Evolutionary conservation across 768 basidiomycete species (phyloP).

Genomic region (Suillus ampliporus): DNA sequence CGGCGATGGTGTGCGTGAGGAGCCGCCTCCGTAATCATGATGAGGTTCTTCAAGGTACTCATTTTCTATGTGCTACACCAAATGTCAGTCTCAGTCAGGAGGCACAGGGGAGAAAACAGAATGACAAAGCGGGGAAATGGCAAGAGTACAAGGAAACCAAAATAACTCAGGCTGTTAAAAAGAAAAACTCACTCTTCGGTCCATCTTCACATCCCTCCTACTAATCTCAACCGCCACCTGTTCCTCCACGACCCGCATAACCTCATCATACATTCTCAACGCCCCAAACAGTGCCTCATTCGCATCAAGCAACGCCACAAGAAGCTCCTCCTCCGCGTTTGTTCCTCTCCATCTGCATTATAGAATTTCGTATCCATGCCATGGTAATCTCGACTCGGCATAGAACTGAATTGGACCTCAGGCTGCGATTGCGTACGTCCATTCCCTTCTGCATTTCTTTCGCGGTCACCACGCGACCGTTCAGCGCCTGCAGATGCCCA

Average conservation of each 20-base stretch:
- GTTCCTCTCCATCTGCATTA: constrained; percentile 41
- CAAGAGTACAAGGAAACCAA: constrained; percentile 25
- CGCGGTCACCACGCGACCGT: constrained; percentile 54
- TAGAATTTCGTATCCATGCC: constrained; percentile 26
- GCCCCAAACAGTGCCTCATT: constrained; percentile 74
- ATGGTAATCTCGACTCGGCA: constrained; percentile 15
- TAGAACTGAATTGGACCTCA: background rate
- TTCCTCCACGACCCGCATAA: constrained; percentile 67
- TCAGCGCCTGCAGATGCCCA: constrained; percentile 90
- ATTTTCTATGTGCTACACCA: constrained; percentile 28
- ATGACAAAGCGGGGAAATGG: background rate
- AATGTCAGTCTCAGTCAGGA: background rate
- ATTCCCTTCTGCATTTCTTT: constrained; percentile 26
- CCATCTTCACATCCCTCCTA: constrained; percentile 67
- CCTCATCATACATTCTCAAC: constrained; percentile 77
- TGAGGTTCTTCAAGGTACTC: constrained; percentile 28
- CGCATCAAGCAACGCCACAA: constrained; percentile 74
- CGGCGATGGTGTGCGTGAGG: constrained; percentile 42
- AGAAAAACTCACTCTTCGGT: constrained; percentile 58
- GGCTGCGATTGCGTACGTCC: constrained; percentile 23
- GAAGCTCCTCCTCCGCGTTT: constrained; percentile 78
- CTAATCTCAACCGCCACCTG: constrained; percentile 69
- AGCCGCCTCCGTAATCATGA: constrained; percentile 22
- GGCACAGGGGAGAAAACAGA: background rate
- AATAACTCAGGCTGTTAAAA: constrained; percentile 29